Evolutionary conservation across 139 green algal species (phyloP).

Genomic region (Ettlia oleoabundans): DNA sequence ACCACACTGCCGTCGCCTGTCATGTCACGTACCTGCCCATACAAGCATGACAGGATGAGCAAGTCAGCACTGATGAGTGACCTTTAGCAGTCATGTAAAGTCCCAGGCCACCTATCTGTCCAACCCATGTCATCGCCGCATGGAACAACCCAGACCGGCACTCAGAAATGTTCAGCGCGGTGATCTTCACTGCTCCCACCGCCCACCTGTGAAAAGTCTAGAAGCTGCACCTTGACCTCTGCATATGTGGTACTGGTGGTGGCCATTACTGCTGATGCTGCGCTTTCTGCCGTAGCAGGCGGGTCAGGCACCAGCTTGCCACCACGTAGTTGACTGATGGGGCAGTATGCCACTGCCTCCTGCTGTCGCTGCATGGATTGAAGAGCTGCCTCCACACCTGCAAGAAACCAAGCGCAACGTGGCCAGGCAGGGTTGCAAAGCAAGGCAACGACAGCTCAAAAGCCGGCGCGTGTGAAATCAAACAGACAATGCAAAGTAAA

Average conservation of each 20-base stretch:
- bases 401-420: too few species aligned
- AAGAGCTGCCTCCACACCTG: conserved; percentile 36
- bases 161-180: too few species aligned
- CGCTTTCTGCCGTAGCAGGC: background rate
- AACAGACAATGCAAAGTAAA: background rate
- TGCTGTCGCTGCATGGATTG: conserved; percentile 34
- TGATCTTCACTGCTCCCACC: background rate
- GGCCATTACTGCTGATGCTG: background rate
- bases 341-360: conserved; percentile 36
- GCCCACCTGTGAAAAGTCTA: conserved; percentile 62
- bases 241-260: background rate
- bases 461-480: background rate
- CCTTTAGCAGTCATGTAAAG: background rate
- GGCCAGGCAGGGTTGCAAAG: too few species aligned
- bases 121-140: too few species aligned
- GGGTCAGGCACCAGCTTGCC: conserved; percentile 21
- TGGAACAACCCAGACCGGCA: too few species aligned
- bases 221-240: conserved; percentile 51
- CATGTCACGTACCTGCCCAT: conserved; percentile 78
- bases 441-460: too few species aligned
- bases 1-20: conserved; percentile 72
- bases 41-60: too few species aligned
- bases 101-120: background rate
- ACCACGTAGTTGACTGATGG: background rate
- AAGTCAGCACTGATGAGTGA: too few species aligned